A percentile compares a stretch with the other conserved stretches of the same genome.
Evolutionary conservation across 768 basidiomycete genomes (phyloP).

Genomic region (Russula ochroleuca): DNA sequence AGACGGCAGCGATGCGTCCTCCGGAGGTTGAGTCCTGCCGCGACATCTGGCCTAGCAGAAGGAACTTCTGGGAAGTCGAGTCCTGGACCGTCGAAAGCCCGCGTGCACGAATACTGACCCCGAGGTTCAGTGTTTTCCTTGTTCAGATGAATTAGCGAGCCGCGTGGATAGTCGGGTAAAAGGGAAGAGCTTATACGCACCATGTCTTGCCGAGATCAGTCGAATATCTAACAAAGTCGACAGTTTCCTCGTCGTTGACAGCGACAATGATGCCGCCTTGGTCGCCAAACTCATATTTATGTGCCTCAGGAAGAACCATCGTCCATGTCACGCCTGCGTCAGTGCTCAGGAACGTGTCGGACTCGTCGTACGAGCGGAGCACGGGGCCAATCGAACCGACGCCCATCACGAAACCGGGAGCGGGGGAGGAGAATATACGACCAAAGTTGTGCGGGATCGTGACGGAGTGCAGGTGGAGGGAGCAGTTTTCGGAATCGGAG

Average conservation of each 20-base stretch:
- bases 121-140: constrained; percentile 73
- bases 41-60: constrained; percentile 75
- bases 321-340: constrained; percentile 87
- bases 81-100: constrained; percentile 89
- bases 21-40: constrained; percentile 51
- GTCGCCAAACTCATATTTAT: constrained; percentile 97
- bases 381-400: constrained; percentile 79
- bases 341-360: constrained; percentile 89
- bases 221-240: constrained; percentile 69
- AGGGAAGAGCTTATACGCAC: constrained; percentile 42
- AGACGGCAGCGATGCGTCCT: constrained; percentile 66
- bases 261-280: constrained; percentile 73
- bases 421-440: constrained; percentile 89
- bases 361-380: constrained; percentile 71
- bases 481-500: constrained; percentile 55
- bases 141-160: not conserved
- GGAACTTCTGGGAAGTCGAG: constrained; percentile 93
- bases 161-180: not conserved
- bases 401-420: constrained; percentile 95
- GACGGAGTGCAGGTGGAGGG: constrained; percentile 90
- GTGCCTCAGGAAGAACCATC: constrained; percentile 69
- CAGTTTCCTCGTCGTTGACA: constrained; percentile 79
- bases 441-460: constrained; percentile 92
- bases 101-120: constrained; percentile 63
- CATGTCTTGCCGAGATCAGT: constrained; percentile 79